Evolutionary conservation across 768 basidiomycete genomes (phyloP).

Genomic region (Candolleomyces aberdarensis): DNA sequence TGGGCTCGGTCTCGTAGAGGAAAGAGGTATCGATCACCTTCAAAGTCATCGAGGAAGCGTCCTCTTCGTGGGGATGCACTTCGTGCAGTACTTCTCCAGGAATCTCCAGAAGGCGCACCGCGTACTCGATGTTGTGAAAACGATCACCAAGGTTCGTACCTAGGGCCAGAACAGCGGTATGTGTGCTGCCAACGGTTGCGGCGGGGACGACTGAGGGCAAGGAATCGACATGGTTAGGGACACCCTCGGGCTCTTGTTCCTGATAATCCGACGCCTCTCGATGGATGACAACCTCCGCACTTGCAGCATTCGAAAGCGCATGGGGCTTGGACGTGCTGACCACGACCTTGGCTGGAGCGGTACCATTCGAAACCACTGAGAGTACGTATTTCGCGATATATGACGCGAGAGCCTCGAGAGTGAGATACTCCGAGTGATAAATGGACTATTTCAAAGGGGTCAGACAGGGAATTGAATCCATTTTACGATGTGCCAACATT

Average conservation of each 20-base stretch:
- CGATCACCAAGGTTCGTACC: conserved; percentile 92
- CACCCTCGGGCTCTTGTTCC: neutral
- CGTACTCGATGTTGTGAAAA: conserved; percentile 76
- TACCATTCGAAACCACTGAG: conserved; percentile 13
- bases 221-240: neutral
- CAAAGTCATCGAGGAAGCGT: conserved; percentile 20
- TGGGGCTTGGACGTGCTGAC: conserved; percentile 70
- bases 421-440: conserved; percentile 50
- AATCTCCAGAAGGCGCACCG: conserved; percentile 67
- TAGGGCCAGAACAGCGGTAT: conserved; percentile 65
- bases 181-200: neutral
- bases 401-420: conserved; percentile 70
- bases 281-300: conserved; percentile 59
- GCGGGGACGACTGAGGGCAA: neutral
- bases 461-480: neutral
- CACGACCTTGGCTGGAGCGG: conserved; percentile 32
- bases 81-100: conserved; percentile 29
- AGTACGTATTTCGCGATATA: conserved; percentile 49
- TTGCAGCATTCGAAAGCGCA: conserved; percentile 64
- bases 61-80: conserved; percentile 11
- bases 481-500: neutral
- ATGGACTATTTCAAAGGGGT: conserved; percentile 2
- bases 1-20: conserved; percentile 89
- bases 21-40: conserved; percentile 76
- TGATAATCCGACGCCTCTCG: conserved; percentile 41